These are phyloP conservation scores for Fonsecaea erecta DNA, from an alignment of 2,329 filamentous ascomycete species.

Conservation along the genomic window DNA sequence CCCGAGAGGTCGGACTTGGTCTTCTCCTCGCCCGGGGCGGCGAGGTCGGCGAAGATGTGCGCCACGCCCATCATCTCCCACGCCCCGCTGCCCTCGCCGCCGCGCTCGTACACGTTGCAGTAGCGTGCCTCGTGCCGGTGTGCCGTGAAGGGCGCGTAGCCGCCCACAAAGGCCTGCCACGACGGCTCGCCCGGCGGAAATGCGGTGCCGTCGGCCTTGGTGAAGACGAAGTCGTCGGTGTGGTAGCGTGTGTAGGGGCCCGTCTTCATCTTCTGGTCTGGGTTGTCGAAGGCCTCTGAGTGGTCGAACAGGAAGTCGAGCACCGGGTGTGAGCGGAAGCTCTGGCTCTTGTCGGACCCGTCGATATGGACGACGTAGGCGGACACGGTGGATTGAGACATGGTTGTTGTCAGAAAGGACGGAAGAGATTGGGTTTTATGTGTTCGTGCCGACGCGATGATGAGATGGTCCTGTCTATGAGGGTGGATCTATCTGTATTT, in stretches of 20 bases:
- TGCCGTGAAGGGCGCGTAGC: slow-evolving; percentile 23
- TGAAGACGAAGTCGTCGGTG: slow-evolving; percentile 20
- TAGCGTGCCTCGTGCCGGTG: slow-evolving; percentile 25
- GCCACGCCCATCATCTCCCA: slow-evolving; percentile 31
- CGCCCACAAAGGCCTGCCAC: slow-evolving; percentile 18
- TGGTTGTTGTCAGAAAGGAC: background rate
- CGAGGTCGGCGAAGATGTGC: slow-evolving; percentile 19
- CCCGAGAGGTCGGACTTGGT: slow-evolving; percentile 15
- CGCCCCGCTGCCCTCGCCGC: background rate
- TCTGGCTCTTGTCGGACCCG: background rate
- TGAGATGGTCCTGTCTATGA: too few relatives aligned
- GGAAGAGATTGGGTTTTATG: too few relatives aligned
- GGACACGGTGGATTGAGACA: slow-evolving; percentile 9
- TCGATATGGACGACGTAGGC: slow-evolving; percentile 6
- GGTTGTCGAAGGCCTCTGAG: slow-evolving; percentile 12
- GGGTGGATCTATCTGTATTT: too few relatives aligned
- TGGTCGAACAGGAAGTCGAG: slow-evolving; percentile 19
- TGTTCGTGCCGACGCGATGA: too few relatives aligned
- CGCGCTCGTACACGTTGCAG: slow-evolving; percentile 14
- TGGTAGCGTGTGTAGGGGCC: slow-evolving; percentile 19
- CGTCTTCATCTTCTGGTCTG: slow-evolving; percentile 11
- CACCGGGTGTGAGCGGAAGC: slow-evolving; percentile 16
- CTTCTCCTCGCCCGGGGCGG: slow-evolving; percentile 22
- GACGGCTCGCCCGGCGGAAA: slow-evolving; percentile 21
- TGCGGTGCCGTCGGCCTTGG: slow-evolving; percentile 25